These are phyloP conservation scores for Dunaliella primolecta DNA, from an alignment of 139 green algal genomes.

Conservation along the genomic window DNA sequence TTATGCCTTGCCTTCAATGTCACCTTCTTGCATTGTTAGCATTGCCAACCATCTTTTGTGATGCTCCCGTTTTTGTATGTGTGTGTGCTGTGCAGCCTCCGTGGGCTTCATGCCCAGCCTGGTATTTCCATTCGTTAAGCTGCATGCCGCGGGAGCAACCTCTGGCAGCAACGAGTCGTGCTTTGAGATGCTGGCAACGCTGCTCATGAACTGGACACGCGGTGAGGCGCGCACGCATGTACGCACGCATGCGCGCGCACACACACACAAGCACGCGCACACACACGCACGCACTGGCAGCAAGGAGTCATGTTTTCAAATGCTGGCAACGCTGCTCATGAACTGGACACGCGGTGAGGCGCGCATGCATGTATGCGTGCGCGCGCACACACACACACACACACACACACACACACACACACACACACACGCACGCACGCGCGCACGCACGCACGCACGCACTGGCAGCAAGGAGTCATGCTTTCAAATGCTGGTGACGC, in stretches of 20 bases:
- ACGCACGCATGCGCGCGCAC: no score
- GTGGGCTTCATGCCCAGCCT: conserved; percentile 52
- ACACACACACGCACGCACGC: no score
- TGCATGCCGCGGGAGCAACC: conserved; percentile 34
- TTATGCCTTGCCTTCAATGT: not conserved
- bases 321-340: conserved; percentile 51
- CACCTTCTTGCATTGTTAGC: not conserved
- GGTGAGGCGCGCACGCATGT: conserved; percentile 6
- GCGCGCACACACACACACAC: no score
- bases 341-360: conserved; percentile 36
- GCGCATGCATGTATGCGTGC: no score
- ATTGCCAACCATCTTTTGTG: no score
- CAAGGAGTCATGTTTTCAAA: conserved; percentile 37
- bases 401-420: no score
- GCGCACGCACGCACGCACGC: no score
- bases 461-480: conserved; percentile 23
- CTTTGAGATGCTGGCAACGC: conserved; percentile 48
- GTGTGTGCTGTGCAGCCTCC: no score
- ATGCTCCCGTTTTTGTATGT: no score
- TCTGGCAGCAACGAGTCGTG: conserved; percentile 26
- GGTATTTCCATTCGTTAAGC: conserved; percentile 63
- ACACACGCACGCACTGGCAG: no score
- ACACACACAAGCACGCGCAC: no score
- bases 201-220: conserved; percentile 50
- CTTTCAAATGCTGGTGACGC: conserved; percentile 46